Percentiles rank a stretch among this genome's conserved stretches.
These are phyloP conservation scores for Lodderomyces theae DNA, from an alignment of 1,139 yeast species.

Conservation along the genomic window DNA sequence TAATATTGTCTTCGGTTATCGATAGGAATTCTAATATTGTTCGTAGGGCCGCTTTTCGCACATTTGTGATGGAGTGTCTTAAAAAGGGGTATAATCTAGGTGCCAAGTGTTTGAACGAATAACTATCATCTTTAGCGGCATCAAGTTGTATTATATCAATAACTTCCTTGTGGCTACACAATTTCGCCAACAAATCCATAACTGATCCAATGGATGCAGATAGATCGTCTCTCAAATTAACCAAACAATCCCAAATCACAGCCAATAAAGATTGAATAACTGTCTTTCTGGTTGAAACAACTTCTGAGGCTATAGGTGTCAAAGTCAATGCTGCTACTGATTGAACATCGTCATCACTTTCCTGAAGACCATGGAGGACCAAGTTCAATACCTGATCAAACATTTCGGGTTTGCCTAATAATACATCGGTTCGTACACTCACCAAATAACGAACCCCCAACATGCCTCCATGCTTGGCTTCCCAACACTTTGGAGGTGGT, in stretches of 20 bases:
- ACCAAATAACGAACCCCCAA: conserved; percentile 90
- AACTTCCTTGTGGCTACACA: conserved; percentile 81
- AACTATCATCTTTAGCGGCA: conserved; percentile 53
- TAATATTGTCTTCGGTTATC: conserved; percentile 54
- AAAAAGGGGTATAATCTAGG: conserved; percentile 91
- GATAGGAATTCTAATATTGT: conserved; percentile 77
- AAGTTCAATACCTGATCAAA: conserved; percentile 74
- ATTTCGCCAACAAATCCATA: conserved; percentile 87
- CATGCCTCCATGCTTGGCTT: conserved; percentile 98
- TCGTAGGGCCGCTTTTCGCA: conserved; percentile 81
- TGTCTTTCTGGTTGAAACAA: conserved; percentile 62
- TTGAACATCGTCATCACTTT: conserved; percentile 93
- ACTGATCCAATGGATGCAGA: conserved; percentile 95
- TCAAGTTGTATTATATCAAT: conserved; percentile 65
- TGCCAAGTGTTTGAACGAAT: conserved; percentile 66
- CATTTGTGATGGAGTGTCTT: conserved; percentile 91
- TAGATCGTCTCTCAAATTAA: conserved; percentile 83
- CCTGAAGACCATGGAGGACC: conserved; percentile 83
- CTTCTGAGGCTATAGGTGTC: conserved; percentile 83
- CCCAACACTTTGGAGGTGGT: conserved; percentile 65
- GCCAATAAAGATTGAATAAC: conserved; percentile 63
- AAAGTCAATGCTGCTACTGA: conserved; percentile 94
- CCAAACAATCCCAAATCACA: conserved; percentile 86
- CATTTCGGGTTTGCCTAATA: conserved; percentile 56
- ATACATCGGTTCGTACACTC: conserved; percentile 78